phyloP scores from a whole-genome alignment of 345 rosid species.

The Gossypium turneri region DNA sequence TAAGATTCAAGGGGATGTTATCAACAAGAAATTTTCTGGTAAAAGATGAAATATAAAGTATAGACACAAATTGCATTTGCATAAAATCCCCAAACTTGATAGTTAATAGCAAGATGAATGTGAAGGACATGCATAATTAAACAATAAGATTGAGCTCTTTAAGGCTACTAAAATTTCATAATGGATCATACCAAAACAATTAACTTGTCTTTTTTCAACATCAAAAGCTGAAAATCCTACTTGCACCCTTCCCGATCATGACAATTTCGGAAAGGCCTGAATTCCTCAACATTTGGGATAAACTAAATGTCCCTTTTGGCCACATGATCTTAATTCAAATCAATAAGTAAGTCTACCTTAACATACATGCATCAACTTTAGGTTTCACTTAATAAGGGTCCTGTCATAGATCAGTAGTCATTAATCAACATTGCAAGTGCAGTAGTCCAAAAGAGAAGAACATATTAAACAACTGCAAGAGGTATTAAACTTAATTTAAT shows the following conservation, averaged over 20 bases:
- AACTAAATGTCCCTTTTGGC: background rate
- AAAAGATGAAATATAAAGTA: background rate
- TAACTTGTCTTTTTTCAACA: background rate
- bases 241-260: background rate
- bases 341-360: background rate
- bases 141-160: background rate
- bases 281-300: background rate
- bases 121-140: background rate
- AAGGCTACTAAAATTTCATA: background rate
- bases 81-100: background rate
- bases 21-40: background rate
- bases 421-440: slow-evolving; percentile 1
- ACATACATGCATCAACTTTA: background rate
- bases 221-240: background rate
- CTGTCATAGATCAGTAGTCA: background rate
- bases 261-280: background rate
- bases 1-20: background rate
- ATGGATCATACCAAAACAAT: background rate
- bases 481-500: background rate
- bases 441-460: background rate
- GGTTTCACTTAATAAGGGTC: background rate
- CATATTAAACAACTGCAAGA: background rate
- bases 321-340: background rate
- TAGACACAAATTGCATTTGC: background rate
- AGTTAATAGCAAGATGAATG: slow-evolving; percentile 2